These are phyloP conservation scores for Aspergillus pseudotamarii DNA, from an alignment of 2,329 filamentous ascomycete species.

Conservation along the genomic window DNA sequence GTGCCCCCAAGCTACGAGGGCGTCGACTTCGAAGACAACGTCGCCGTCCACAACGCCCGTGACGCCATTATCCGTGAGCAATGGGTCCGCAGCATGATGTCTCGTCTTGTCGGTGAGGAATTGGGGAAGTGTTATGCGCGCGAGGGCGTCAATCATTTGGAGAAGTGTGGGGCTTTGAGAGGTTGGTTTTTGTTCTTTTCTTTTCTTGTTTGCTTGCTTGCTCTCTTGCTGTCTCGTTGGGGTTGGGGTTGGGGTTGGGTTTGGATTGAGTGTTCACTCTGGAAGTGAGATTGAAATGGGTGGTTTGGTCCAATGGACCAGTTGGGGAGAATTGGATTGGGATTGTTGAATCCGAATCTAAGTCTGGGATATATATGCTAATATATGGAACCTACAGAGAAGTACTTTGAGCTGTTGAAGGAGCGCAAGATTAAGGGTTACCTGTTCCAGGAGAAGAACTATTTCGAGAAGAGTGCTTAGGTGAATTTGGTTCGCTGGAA, in stretches of 20 bases:
- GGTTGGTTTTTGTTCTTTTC: constrained; percentile 49
- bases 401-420: constrained; percentile 66
- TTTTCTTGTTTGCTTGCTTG: constrained; percentile 11
- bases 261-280: not conserved
- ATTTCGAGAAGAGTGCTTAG: constrained; percentile 45
- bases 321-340: not conserved
- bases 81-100: constrained; percentile 72
- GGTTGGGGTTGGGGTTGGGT: not conserved
- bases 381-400: constrained; percentile 48
- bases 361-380: not conserved
- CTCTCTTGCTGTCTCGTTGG: not conserved
- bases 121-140: constrained; percentile 68
- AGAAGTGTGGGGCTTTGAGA: constrained; percentile 68
- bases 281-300: not conserved
- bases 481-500: constrained; percentile 4
- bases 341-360: not conserved
- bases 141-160: constrained; percentile 68
- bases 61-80: constrained; percentile 69
- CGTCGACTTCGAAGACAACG: constrained; percentile 68
- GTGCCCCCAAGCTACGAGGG: constrained; percentile 68
- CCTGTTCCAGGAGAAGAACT: constrained; percentile 66
- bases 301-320: too few relatives aligned
- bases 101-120: constrained; percentile 65
- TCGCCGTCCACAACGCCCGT: constrained; percentile 64
- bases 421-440: constrained; percentile 66